Conservation (phyloP, 164 flowering plant species). For the Taxillus chinensis region DNA sequence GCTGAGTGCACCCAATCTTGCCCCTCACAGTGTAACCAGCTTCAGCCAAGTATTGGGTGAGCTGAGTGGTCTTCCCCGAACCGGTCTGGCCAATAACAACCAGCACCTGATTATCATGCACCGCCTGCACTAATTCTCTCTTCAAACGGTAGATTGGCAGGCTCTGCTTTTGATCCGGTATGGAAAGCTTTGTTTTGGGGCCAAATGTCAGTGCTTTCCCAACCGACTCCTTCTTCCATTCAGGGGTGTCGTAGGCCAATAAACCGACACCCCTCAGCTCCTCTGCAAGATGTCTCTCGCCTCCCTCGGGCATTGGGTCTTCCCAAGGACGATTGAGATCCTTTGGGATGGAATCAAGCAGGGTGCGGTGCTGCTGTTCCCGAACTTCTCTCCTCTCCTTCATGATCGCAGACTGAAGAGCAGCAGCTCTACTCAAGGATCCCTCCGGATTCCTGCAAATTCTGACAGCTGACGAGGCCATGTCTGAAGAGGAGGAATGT, state of each 20-base stretch:
- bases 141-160: slow-evolving; percentile 80
- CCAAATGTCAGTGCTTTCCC: slow-evolving; percentile 88
- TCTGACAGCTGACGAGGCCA: not conserved
- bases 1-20: slow-evolving; percentile 10
- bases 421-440: not conserved
- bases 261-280: slow-evolving; percentile 93
- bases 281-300: slow-evolving; percentile 96
- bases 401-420: no score
- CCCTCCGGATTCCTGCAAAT: slow-evolving; percentile 4
- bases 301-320: slow-evolving; percentile 97
- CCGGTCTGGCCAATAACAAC: slow-evolving; percentile 10
- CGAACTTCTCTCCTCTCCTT: slow-evolving; percentile 4
- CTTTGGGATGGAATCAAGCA: slow-evolving; percentile 2
- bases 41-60: slow-evolving; percentile 9
- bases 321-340: slow-evolving; percentile 65
- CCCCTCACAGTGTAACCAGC: slow-evolving; percentile 5
- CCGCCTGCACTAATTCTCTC: slow-evolving; percentile 83
- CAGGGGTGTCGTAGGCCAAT: slow-evolving; percentile 93
- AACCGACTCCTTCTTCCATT: slow-evolving; percentile 94
- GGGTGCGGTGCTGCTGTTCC: not conserved
- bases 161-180: slow-evolving; percentile 91
- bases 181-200: slow-evolving; percentile 85
- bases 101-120: slow-evolving; percentile 70
- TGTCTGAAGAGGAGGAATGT: no score
- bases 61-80: slow-evolving; percentile 11